Base-by-base conservation (phyloP, 2,329 filamentous ascomycete genomes). In the Penicillium thymicola region DNA sequence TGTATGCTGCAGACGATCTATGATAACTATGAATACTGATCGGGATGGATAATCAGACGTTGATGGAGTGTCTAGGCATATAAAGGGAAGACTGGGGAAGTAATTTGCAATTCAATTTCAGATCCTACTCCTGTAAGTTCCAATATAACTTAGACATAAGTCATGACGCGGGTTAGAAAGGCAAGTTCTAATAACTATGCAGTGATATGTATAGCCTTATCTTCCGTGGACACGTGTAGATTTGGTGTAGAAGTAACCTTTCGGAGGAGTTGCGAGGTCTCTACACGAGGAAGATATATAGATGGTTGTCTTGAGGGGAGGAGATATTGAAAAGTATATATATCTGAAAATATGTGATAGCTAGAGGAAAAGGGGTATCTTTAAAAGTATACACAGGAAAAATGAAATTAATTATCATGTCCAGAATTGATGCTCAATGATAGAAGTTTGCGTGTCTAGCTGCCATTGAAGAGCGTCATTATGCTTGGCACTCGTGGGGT, bases 401-500 rank as follows among this genome's bases (percentile, higher is more conserved):
- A 16, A 46, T 13, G 5, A 18, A 21, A 28, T 10, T 16, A 11
- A 16, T 16, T 14, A 28, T 16, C 13, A 40, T 14, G 27, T 21
- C 5, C 2, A 40, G 46, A 7, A 28, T 21, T 14, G 11, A 25
- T 6, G 16, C 9, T 47, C 45, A 36, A 47, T n/a, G 6, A 36
- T 8, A n/a, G n/a, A 21, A 40, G 6, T 10, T 25, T 18, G 46
- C 21, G 13, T 27, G 21, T 5, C 6, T 11, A 27, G 11, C 21
- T 46, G n/a, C 27, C 27, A 47, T 55, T 55, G 25, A 36, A 40
- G 36, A 28, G 16, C 5, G 25, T 46, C 28, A 44, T 36, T 27
- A 14, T 38, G 43, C 43, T 51, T 51, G 37, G 37, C 48, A 51
- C 28, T 44, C 48, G 52, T 54, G 52, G 46, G 52, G 45, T 40